Conservation (phyloP, 306 rosid genomes). For the Cicer chorassanicum region DNA sequence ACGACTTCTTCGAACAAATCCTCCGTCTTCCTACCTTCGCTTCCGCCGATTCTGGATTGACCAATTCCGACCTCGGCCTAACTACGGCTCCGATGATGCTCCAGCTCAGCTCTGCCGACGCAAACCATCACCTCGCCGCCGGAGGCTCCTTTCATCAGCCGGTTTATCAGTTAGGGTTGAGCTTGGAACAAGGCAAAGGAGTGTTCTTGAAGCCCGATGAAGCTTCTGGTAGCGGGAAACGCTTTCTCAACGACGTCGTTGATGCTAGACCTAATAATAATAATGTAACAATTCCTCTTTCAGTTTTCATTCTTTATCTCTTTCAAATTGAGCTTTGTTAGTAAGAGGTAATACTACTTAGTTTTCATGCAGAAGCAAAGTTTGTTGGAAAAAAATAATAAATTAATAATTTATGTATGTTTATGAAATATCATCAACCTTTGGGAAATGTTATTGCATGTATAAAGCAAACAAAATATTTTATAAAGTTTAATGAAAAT, state of each 20-base stretch:
- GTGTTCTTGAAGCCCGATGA: slow-evolving; percentile 86
- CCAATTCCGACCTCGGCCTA: slow-evolving; percentile 56
- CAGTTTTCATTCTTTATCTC: not conserved
- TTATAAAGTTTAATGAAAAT: slow-evolving; percentile 32
- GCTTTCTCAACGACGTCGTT: slow-evolving; percentile 78
- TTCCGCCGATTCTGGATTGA: slow-evolving; percentile 58
- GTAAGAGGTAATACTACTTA: not conserved
- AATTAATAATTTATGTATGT: not conserved
- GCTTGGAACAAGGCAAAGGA: slow-evolving; percentile 89
- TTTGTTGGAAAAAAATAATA: not conserved
- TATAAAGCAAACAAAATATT: not conserved
- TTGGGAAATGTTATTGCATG: not conserved
- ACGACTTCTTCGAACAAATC: slow-evolving; percentile 94
- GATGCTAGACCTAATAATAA: slow-evolving; percentile 76
- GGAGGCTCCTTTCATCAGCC: slow-evolving; percentile 62
- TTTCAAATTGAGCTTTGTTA: slow-evolving; percentile 29
- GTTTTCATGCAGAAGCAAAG: slow-evolving; percentile 1
- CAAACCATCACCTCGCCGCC: slow-evolving; percentile 57
- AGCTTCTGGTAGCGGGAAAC: slow-evolving; percentile 83
- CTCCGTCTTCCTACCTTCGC: slow-evolving; percentile 76
- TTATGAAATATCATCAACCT: not conserved
- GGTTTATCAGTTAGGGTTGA: slow-evolving; percentile 82
- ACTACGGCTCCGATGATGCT: slow-evolving; percentile 78
- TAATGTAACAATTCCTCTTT: slow-evolving; percentile 60
- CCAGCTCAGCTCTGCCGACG: slow-evolving; percentile 88